Percentiles rank a stretch among this genome's conserved stretches.
These are phyloP conservation scores for Camellia granthamiana DNA, from an alignment of 148 eudicot genomes.

Conservation along the genomic window DNA sequence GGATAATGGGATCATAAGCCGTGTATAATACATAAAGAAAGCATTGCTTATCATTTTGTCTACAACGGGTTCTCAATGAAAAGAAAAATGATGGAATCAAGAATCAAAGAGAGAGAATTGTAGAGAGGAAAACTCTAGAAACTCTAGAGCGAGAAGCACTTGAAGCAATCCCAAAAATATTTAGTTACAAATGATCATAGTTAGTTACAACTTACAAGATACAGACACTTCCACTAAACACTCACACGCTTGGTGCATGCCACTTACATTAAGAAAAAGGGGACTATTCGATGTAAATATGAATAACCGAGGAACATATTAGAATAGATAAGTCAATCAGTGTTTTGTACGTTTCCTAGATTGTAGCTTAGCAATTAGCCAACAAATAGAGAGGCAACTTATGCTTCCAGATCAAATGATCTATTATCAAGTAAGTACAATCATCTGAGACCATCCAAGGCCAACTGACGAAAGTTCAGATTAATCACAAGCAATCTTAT, in stretches of 20 bases:
- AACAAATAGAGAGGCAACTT: not conserved
- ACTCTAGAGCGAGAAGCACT: too few species aligned
- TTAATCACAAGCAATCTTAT: not conserved
- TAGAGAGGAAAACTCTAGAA: too few species aligned
- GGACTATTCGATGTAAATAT: not conserved
- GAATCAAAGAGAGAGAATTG: too few species aligned
- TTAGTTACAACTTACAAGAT: too few species aligned
- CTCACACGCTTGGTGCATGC: too few species aligned
- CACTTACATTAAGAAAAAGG: not conserved
- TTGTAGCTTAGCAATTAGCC: slow-evolving; percentile 2
- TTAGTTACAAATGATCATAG: too few species aligned
- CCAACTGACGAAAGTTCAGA: not conserved
- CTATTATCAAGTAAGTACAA: not conserved
- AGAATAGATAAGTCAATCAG: not conserved
- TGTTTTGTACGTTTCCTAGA: not conserved
- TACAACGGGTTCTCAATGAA: not conserved
- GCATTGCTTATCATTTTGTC: slow-evolving; percentile 1
- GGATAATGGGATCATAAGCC: not conserved
- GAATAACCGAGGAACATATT: not conserved
- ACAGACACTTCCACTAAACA: too few species aligned
- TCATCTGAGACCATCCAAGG: not conserved
- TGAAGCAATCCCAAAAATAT: too few species aligned
- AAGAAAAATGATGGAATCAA: not conserved
- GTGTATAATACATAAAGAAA: not conserved
- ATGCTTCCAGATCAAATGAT: not conserved